Base-by-base conservation (phyloP, 805 yeast genomes). In the Candida andamanensis region DNA sequence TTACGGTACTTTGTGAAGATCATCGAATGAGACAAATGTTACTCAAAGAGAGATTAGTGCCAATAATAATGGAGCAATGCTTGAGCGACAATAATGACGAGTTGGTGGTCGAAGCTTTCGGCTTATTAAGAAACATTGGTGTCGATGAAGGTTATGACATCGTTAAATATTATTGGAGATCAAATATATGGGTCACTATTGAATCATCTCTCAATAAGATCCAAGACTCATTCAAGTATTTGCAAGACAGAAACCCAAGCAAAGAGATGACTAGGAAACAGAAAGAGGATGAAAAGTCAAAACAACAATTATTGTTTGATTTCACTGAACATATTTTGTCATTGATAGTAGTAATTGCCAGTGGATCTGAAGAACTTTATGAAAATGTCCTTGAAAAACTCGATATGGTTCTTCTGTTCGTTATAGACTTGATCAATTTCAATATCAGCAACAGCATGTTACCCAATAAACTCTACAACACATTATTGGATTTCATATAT, bases 101-200 rank as follows among this genome's bases (percentile, higher is more conserved):
- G 44, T 75, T 85, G 27, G 80, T 84, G 13, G 82, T 83, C 14
- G 94, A 83, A 46, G 69, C 90, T 1, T 80, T 76, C 45, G 97
- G 95, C 1, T 62, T 90, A 15, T 60, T 92, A 41, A 72, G 95
- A 52, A 86, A 83, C 50, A 50, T 90, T 35, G 80, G 82, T 3
- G 67, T 85, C 32, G 95, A 85, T 49, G 95, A 87, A 57, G 97
- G 96, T 14, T 80, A 85, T 45, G 95, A 85, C 41, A 72, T 85
- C 22, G 76, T 86, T 17, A 72, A 75, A 14, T 76, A 74, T 52
- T 54, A 84, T 33, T 82, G 94, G 84, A 74, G 97, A 50, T 76
- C 77, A 12, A 77, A 82, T 40, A 76, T 90, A 25, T 80, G 95
- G 83, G 64, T 72, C 0, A 58, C 72, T 17, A 67, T 86, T 24